Conservation (phyloP, 805 yeast species). For the Candida hungchunana region DNA sequence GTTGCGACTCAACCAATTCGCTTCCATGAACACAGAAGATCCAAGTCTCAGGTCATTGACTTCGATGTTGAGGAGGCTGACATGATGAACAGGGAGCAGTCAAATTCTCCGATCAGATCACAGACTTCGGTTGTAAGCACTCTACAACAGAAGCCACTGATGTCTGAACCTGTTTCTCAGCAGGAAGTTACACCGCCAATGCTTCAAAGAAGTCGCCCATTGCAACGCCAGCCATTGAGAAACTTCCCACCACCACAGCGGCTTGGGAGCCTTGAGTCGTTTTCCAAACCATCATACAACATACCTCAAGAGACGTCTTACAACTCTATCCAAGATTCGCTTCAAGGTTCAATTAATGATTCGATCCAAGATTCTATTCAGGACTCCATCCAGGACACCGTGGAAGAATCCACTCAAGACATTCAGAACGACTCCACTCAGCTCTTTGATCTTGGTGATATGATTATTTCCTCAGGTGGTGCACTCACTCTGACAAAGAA, state of each 20-base stretch:
- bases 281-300: constrained; percentile 1
- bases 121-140: background rate
- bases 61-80: constrained; percentile 2
- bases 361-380: constrained; percentile 7
- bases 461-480: constrained; percentile 17
- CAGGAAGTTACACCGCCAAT: too few species aligned
- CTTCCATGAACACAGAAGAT: constrained; percentile 15
- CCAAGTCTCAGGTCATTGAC: constrained; percentile 12
- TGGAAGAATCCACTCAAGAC: constrained; percentile 2
- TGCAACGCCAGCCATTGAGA: too few species aligned
- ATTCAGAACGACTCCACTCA: constrained; percentile 12
- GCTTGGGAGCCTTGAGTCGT: background rate
- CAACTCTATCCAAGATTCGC: constrained; percentile 15
- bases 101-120: background rate
- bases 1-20: constrained; percentile 2
- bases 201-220: too few species aligned
- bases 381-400: constrained; percentile 10
- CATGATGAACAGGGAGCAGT: too few species aligned
- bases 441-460: constrained; percentile 17
- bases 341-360: constrained; percentile 13
- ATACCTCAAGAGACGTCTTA: constrained; percentile 7
- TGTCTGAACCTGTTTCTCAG: too few species aligned
- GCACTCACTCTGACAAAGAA: constrained; percentile 6
- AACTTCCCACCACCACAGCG: background rate
- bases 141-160: background rate